Conservation (phyloP, 352 stramenopile genomes). For the Globisporangium yorkense region DNA sequence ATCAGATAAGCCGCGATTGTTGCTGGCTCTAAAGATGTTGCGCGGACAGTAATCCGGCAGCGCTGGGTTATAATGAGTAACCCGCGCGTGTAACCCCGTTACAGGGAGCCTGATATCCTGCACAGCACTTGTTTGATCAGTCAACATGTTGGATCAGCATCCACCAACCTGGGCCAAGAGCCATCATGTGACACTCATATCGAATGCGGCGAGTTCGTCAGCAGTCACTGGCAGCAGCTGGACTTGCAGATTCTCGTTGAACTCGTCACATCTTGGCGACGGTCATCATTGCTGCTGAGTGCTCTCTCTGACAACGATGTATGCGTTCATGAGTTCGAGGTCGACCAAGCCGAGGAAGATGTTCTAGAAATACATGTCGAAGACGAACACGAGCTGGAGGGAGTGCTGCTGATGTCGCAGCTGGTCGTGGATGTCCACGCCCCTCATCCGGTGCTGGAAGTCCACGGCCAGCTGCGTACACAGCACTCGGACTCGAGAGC, state of each 20-base stretch:
- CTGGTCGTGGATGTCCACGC: conserved; percentile 1
- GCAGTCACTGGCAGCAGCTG: background rate
- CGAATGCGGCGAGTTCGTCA: background rate
- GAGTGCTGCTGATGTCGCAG: background rate
- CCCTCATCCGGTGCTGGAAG: conserved; percentile 1
- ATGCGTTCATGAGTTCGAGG: background rate
- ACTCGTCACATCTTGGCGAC: background rate
- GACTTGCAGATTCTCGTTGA: background rate
- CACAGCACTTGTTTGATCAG: too few species aligned
- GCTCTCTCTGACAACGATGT: background rate
- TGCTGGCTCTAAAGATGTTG: too few species aligned
- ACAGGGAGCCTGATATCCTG: background rate
- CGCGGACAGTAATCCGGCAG: too few species aligned
- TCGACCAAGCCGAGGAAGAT: conserved; percentile 1
- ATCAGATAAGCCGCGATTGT: too few species aligned
- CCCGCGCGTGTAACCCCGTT: too few species aligned
- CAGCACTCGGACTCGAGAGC: background rate
- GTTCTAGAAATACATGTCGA: conserved; percentile 1
- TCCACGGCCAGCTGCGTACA: background rate
- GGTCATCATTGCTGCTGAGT: background rate
- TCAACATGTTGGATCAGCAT: background rate
- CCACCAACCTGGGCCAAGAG: background rate
- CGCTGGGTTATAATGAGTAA: too few species aligned
- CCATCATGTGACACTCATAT: background rate
- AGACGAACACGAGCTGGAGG: background rate